These are phyloP conservation scores for Mucor saturninus DNA, from an alignment of 371 early-diverging fungal genomes.

Conservation along the genomic window DNA sequence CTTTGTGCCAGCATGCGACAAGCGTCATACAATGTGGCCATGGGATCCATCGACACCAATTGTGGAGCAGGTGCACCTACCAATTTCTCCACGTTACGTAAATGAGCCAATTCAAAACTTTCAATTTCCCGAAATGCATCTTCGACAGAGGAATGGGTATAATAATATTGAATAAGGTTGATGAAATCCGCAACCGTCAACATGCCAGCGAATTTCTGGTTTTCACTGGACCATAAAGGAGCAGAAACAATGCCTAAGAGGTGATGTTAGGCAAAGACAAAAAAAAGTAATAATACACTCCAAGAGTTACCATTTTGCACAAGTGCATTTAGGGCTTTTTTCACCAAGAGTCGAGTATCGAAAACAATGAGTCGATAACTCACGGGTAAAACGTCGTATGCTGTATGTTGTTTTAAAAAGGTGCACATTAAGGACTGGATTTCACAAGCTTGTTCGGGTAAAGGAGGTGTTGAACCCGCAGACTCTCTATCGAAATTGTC, in stretches of 20 bases:
- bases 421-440: constrained; percentile 57
- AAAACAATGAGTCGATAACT: constrained; percentile 90
- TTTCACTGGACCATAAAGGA: constrained; percentile 86
- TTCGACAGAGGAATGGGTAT: constrained; percentile 75
- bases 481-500: constrained; percentile 23
- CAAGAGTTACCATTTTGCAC: constrained; percentile 84
- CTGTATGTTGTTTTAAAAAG: constrained; percentile 81
- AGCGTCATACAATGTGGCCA: constrained; percentile 85
- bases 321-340: constrained; percentile 90
- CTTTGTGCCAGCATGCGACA: constrained; percentile 76
- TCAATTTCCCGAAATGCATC: constrained; percentile 87
- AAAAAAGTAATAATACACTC: constrained; percentile 1
- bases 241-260: constrained; percentile 88
- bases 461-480: constrained; percentile 7
- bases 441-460: constrained; percentile 29
- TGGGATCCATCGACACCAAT: constrained; percentile 76
- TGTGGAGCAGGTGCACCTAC: constrained; percentile 65
- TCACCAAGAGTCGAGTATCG: constrained; percentile 88
- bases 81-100: constrained; percentile 66
- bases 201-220: constrained; percentile 88
- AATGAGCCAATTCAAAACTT: constrained; percentile 75
- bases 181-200: constrained; percentile 93
- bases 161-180: constrained; percentile 90
- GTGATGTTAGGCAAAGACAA: background rate
- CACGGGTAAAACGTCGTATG: constrained; percentile 90